Evolutionary conservation across 2,329 filamentous ascomycete species (phyloP), one percentile per base, ranked within the genome.

Genomic region (Colletotrichum ledebouriae): DNA sequence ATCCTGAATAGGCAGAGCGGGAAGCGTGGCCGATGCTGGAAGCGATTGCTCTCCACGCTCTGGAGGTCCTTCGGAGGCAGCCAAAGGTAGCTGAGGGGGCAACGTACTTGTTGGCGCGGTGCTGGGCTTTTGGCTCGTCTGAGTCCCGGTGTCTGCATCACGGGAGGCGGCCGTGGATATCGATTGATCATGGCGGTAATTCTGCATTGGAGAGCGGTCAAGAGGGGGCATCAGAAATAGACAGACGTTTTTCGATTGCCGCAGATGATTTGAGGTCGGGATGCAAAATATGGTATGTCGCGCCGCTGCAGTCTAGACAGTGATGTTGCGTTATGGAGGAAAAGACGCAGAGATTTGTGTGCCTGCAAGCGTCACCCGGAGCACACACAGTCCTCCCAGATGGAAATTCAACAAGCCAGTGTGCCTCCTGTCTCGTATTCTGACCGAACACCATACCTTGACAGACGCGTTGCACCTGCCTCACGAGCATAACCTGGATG

Each of bases 181-280:
- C 33, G 66, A 70, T 71, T 76, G 70, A 71, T 72, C 70, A 75
- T 74, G 59, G 55, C 71, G 67, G 59, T 75, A 75, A 73, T 75
- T 64, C 71, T 76, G 75, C 78, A 80, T 79, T 69, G 65, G 47
- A 67, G 29, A 56, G 49, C 29, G 71, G 59, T 69, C 63, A 47
- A 56, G 63, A 71, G 17, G 22, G 25, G 12, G 62, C 37, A 29
- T 39, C 33, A 55, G 44, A 59, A 42, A 20, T 47, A 20, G 33
- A 10, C n/a, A 15, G 41, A n/a, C 46, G 17, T 20, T 17, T 46
- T 20, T n/a, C 42, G 7, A 20, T 41, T 34, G 6, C 20, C 12
- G 52, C 29, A 46, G 44, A 55, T 41, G n/a, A 52, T 17, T 17
- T 20, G 29, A 2, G 59, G 46, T 37, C 12, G 17, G 37, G 50